Base-by-base conservation (phyloP, 306 rosid genomes). In the Calophaca sinica region DNA sequence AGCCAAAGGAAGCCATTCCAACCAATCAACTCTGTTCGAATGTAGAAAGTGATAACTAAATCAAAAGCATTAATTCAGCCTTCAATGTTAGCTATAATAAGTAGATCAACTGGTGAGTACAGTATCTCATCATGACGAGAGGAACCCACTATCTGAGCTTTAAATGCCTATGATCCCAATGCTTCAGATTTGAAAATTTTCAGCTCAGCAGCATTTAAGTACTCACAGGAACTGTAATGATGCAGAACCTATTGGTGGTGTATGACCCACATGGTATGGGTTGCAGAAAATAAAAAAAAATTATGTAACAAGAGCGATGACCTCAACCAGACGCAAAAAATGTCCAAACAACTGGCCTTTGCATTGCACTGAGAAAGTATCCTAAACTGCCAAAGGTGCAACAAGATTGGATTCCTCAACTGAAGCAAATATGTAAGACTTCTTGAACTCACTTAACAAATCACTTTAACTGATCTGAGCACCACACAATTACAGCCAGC, bases 1-100 rank as follows among this genome's bases (percentile, higher is more conserved):
- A 64, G 57, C 52, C 77, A 82, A 76, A 54, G 70, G 64, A 72
- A 75, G 72, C 64, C 73, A 57, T 77, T 76, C 79, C 79, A 80
- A 73, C 72, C 84, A 51, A 38, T 61, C 32, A 60, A 83, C n/a
- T 64, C 75, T 65, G 72, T 67, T 58, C 80, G 73, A 41, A 73
- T 29, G 70, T 38, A 67, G 55, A 83, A 73, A 77, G 45, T 31
- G 61, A 62, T 10, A 42, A 71, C 83, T 67, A 83, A 49, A 29
- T 64, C 65, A 78, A 52, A 58, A 74, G 49, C 35, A 63, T 57
- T 33, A 38, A 72, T 66, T 62, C 36, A 72, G 54, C 50, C 52
- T 79, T 52, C 84, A 72, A 50, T 31, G 31, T 4, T 72, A 66
- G 32, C 54, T 44, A 59, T 35, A 41, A 67, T 5, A 29, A 35